Percentiles rank a stretch among this genome's conserved stretches.
Evolutionary conservation across 1,284 basidiomycete genomes (phyloP).

Genomic region (Trichosporon asahii): DNA sequence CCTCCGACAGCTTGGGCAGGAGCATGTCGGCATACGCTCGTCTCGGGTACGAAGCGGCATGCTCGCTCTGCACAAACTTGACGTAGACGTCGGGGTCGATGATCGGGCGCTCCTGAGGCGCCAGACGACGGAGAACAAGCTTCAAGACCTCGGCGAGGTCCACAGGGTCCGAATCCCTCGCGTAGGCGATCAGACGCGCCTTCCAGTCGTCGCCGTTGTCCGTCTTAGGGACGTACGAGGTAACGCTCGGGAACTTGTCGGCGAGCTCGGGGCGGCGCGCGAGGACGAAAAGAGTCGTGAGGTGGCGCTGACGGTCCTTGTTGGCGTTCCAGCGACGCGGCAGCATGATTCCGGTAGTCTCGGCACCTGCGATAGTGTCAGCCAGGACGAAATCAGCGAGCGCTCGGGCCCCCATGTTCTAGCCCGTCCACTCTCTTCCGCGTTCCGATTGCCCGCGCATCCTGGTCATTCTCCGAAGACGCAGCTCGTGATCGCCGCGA

Average conservation of each 20-base stretch:
- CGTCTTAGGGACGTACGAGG: constrained; percentile 2
- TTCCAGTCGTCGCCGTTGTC: constrained; percentile 19
- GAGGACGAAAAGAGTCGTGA: constrained; percentile 32
- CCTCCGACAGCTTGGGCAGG: constrained; percentile 20
- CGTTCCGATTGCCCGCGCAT: neutral
- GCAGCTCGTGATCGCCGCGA: neutral
- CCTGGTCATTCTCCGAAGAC: neutral
- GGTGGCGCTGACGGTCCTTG: constrained; percentile 29
- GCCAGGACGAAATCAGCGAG: constrained; percentile 3
- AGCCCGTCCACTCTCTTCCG: neutral
- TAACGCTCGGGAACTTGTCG: constrained; percentile 31
- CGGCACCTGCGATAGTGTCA: constrained; percentile 26
- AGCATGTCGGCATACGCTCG: constrained; percentile 34
- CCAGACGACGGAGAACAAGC: constrained; percentile 31
- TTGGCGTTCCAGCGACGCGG: constrained; percentile 25
- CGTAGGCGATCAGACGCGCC: constrained; percentile 21
- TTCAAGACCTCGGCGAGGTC: constrained; percentile 38
- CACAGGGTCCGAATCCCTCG: constrained; percentile 27
- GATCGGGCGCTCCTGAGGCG: constrained; percentile 11
- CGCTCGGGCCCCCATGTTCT: constrained; percentile 3
- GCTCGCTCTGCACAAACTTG: constrained; percentile 39
- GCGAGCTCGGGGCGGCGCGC: constrained; percentile 28
- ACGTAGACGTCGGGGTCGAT: constrained; percentile 28
- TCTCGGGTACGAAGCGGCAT: constrained; percentile 37
- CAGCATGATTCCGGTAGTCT: constrained; percentile 36